phyloP scores from a whole-genome alignment of 345 rosid genomes.

The Aquilaria sinensis region DNA sequence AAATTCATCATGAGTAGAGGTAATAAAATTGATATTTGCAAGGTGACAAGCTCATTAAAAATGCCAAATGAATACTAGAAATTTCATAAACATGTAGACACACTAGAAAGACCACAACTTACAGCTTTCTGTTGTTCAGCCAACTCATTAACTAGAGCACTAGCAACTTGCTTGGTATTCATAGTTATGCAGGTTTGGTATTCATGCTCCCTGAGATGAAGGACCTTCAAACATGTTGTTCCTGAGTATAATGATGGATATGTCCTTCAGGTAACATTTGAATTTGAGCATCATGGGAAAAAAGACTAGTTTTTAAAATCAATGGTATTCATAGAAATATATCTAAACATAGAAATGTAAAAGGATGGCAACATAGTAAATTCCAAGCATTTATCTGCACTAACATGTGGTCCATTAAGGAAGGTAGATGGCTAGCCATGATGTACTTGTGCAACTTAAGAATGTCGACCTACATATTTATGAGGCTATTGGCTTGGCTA shows the following conservation, averaged over 20 bases:
- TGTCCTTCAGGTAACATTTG: slow-evolving; percentile 87
- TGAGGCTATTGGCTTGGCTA: slow-evolving; percentile 86
- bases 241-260: slow-evolving; percentile 63
- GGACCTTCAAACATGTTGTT: slow-evolving; percentile 65
- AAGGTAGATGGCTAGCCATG: slow-evolving; percentile 68
- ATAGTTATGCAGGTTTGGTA: slow-evolving; percentile 35
- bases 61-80: background rate
- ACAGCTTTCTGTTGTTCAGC: slow-evolving; percentile 78
- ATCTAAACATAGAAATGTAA: background rate
- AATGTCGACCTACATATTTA: slow-evolving; percentile 69
- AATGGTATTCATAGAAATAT: background rate
- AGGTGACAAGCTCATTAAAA: background rate
- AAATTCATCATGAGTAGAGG: background rate
- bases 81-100: background rate
- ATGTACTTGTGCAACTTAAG: slow-evolving; percentile 40
- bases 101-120: slow-evolving; percentile 12
- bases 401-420: slow-evolving; percentile 80
- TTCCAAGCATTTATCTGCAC: background rate
- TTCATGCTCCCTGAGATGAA: slow-evolving; percentile 69
- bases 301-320: background rate
- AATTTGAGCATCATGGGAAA: slow-evolving; percentile 14
- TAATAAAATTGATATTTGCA: too few relatives aligned
- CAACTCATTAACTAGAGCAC: slow-evolving; percentile 53
- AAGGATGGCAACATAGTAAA: background rate
- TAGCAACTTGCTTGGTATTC: slow-evolving; percentile 25